Conservation (phyloP, 495 filamentous ascomycete genomes). For the Terfezia boudieri region DNA sequence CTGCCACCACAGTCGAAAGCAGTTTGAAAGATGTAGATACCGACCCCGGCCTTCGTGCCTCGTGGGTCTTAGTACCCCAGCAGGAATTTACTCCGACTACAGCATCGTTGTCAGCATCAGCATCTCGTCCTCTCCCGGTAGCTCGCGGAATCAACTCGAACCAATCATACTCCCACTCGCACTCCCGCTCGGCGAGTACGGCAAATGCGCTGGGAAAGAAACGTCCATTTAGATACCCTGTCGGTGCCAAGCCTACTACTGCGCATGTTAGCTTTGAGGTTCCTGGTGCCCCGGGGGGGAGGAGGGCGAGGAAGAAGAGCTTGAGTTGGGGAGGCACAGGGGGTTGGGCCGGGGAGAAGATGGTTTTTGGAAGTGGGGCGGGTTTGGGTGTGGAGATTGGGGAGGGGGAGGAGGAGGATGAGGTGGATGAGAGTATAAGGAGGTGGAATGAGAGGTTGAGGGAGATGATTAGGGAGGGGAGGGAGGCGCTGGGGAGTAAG, state of each 20-base stretch:
- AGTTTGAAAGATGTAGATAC: not conserved
- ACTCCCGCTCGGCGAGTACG: not conserved
- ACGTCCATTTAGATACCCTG: not conserved
- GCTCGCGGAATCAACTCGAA: not conserved
- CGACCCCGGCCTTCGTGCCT: not conserved
- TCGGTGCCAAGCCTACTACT: not conserved
- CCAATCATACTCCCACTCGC: not conserved
- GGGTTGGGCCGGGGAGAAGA: not conserved
- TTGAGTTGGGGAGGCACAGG: not conserved
- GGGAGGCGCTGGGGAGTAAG: constrained; percentile 62
- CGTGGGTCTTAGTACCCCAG: not conserved
- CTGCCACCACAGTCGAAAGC: not conserved
- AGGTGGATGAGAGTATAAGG: constrained; percentile 54
- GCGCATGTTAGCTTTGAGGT: not conserved
- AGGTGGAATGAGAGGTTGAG: constrained; percentile 56
- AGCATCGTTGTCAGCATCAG: not conserved
- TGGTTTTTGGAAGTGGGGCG: not conserved
- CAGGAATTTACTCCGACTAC: not conserved
- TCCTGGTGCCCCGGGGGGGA: not conserved
- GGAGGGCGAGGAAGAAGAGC: not conserved
- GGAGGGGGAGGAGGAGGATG: constrained; percentile 35
- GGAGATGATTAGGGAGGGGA: constrained; percentile 71
- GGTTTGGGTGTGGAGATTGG: not conserved
- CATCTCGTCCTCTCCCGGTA: not conserved
- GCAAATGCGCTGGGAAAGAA: not conserved